Evolutionary conservation across 345 rosid genomes (phyloP), one percentile per base, ranked within the genome.

Genomic region (Eucalyptus erythrocorys): DNA sequence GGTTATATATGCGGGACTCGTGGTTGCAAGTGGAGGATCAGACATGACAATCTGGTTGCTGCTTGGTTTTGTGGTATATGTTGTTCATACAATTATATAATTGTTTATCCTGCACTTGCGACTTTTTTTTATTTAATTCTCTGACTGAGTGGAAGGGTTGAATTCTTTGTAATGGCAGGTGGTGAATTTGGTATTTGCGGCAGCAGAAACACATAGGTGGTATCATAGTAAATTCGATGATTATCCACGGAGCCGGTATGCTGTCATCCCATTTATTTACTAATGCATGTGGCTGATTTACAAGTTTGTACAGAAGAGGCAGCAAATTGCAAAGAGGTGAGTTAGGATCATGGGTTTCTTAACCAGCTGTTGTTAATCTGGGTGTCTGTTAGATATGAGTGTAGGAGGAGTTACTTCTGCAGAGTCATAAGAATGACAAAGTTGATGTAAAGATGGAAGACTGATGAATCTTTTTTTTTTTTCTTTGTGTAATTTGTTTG

Each of bases 191-290:
- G 89, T 87, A 47, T 71, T 93, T 43, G 96, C 93, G 3, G 99
- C 97, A 57, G 93, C 93, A 81, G 97, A 97, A 91, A 95, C 99
- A 32, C 98, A 94, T 66, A 91, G 88, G 87, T 95, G 99, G 99
- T 95, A 95, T 89, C 92, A 82, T 24, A 88, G 81, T 43, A 95
- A 96, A 87, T 97, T 95, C 53, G 95, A 95, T 34, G 89, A 92
- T 71, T 94, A 95, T 90, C 99, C 98, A 32, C 89, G 55, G 14
- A 91, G 93, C 50, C 92, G 96, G 30, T 37, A 12, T 43, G 95
- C 94, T 34, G 88, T 97, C 59, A 76, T 96, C 48, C 98, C 98
- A 43, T 90, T 43, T 86, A 71, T 92, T 16, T 94, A 88, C 81
- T 96, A 89, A 50, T 45, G 37, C 10, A 13, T 47, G 81, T 71